These are phyloP conservation scores for Daldinia sp. DNA, from an alignment of 2,329 filamentous ascomycete genomes.

Conservation along the genomic window DNA sequence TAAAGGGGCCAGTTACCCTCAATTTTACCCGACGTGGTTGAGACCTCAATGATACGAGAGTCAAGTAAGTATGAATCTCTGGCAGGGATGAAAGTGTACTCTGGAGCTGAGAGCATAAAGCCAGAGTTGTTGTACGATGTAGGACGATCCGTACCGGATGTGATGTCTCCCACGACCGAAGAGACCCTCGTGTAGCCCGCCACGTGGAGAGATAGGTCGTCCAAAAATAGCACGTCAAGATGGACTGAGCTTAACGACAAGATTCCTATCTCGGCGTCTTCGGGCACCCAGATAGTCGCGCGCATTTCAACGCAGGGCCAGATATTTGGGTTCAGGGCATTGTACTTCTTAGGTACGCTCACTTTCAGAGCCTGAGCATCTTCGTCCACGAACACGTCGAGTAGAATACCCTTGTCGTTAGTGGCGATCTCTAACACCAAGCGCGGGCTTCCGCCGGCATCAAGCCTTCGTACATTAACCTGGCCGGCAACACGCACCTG, in stretches of 20 bases:
- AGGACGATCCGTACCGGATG: constrained; percentile 50
- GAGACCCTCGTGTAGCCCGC: constrained; percentile 53
- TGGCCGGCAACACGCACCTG: constrained; percentile 59
- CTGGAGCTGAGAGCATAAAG: constrained; percentile 8
- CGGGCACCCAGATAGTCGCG: constrained; percentile 62
- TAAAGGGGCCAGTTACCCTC: constrained; percentile 64
- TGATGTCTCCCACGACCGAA: constrained; percentile 57
- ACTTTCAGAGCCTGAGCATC: constrained; percentile 56
- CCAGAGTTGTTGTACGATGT: constrained; percentile 39
- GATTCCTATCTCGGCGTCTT: constrained; percentile 53
- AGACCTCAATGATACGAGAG: constrained; percentile 57
- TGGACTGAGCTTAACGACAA: constrained; percentile 54
- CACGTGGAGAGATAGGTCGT: constrained; percentile 53
- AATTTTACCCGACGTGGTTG: constrained; percentile 60
- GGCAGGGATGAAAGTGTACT: constrained; percentile 47
- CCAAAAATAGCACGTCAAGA: constrained; percentile 57
- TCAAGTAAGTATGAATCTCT: constrained; percentile 57
- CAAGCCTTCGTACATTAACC: constrained; percentile 57
- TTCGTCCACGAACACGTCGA: constrained; percentile 53
- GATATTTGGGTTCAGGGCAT: constrained; percentile 45
- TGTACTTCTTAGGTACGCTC: constrained; percentile 54
- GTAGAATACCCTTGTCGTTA: constrained; percentile 58
- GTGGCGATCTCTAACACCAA: constrained; percentile 60
- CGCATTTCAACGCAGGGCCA: constrained; percentile 63
- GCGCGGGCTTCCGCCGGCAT: constrained; percentile 52